Base-by-base conservation (phyloP, 106 monocot genomes). In the Allium sativum region DNA sequence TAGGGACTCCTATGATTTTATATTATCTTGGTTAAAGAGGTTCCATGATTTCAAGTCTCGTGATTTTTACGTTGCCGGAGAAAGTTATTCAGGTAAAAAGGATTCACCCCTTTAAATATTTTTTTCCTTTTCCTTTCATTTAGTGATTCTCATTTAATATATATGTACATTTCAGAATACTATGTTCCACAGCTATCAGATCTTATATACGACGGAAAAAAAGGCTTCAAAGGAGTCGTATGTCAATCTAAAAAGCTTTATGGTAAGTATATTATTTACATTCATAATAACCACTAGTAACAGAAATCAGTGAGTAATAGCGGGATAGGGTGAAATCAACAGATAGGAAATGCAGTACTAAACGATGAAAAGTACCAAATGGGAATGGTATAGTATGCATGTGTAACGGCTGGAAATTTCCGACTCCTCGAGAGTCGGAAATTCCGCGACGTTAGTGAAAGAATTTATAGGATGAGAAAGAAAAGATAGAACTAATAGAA, bases 311-410 rank as follows among this genome's bases (percentile, higher is more conserved):
- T n/a, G n/a, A n/a, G n/a, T n/a, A n/a, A n/a, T n/a, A n/a, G n/a
- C n/a, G n/a, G n/a, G n/a, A n/a, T 47, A 12, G 8, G 47, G 47
- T 47, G 17, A 56, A 12, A 56, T 56, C 41, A 40, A 41, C 77
- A 94, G 93, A 84, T 94, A 62, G 93, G 93, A 21, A 94, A 94
- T 52, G 89, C 94, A n/a, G 89, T 94, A 59, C 58, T 94, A 31
- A 94, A 94, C 71, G 90, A 94, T 21, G 83, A 73, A 43, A 90
- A 85, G 7, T 89, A 94, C 61, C 74, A 83, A 42, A 53, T 70
- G 55, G 94, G 89, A 53, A 94, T 93, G 93, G 78, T 90, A 66
- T 89, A 94, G 57, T 94, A 86, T 55, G 89, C 89, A 9, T n/a
- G n/a, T n/a, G n/a, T n/a, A n/a, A n/a, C n/a, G n/a, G n/a, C n/a